A percentile compares a stretch with the other conserved stretches of the same genome.
These are phyloP conservation scores for Xylaria sp. DNA, from an alignment of 2,329 filamentous ascomycete species.

Conservation along the genomic window DNA sequence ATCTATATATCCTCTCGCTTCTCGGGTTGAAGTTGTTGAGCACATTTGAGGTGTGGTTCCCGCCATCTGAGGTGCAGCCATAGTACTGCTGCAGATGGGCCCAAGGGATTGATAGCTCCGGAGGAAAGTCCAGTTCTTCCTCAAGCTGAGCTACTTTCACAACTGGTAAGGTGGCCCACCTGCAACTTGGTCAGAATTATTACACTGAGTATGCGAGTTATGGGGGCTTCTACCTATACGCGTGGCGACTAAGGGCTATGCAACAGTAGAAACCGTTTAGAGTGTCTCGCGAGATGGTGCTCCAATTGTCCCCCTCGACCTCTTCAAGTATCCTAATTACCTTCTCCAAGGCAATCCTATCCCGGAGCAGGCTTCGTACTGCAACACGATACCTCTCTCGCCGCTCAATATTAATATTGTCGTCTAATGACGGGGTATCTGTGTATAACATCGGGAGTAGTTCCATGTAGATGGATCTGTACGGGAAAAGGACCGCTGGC, in stretches of 20 bases:
- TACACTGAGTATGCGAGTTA: background rate
- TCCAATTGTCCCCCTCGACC: background rate
- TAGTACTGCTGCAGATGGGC: constrained; percentile 40
- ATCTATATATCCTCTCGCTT: background rate
- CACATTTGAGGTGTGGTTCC: constrained; percentile 43
- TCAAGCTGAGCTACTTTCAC: background rate
- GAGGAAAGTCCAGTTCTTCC: constrained; percentile 36
- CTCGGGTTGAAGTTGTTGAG: constrained; percentile 41
- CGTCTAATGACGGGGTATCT: background rate
- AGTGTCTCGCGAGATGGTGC: background rate
- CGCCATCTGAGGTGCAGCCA: constrained; percentile 40
- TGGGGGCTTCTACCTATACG: background rate
- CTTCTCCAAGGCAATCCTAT: background rate
- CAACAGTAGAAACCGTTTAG: background rate
- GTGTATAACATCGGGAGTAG: background rate
- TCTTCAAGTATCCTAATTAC: background rate
- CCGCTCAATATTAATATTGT: background rate
- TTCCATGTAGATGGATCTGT: background rate
- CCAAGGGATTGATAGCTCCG: constrained; percentile 42
- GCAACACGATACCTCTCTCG: background rate
- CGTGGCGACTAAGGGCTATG: background rate
- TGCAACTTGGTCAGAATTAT: background rate
- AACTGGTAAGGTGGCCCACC: background rate
- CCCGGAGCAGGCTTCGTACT: background rate
- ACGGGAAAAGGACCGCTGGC: background rate